Base-by-base conservation (phyloP, 2,329 filamentous ascomycete genomes). In the Magnaporthiopsis rhizophila region DNA sequence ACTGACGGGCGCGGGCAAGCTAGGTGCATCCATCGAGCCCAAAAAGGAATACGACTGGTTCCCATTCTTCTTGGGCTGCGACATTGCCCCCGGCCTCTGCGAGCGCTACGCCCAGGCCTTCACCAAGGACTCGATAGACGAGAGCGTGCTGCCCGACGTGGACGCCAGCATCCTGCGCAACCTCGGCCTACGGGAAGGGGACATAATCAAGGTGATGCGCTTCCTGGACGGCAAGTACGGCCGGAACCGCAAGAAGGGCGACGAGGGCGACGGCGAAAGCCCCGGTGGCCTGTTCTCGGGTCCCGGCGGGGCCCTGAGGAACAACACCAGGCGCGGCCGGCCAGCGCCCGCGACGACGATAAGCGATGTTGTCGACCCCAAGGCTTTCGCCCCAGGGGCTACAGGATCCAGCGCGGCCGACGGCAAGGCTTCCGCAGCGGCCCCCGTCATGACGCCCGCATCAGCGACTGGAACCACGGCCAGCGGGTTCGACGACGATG, bases 31-130 rank as follows among this genome's bases (percentile, higher is more conserved):
- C 1, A 79, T 92, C 38, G 83, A 89, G 68, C 78, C 80, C 60
- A 89, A 88, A 75, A 82, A 89, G 0, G 89, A 95, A 61, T 96
- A 98, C 74, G 95, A 99, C 74, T 99, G 95, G 95, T 99, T 99
- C 72, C 92, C 97, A 73, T 98, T 99, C 79, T 99, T 99, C 81
- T 80, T 99, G 57, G 87, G 88, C 67, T 96, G 92, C 74, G 94
- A 96, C 60, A 92, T 98, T 70, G 89, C 92, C 59, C 91, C 94
- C 61, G 91, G 96, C 65, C 88, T 97, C 59, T 99, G 95, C 76
- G 94, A 98, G 77, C 86, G 95, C 64, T 99, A 99, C 73, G 89
- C 93, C 1, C 90, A 92, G 72, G 91, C 92, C 2, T 99, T 99
- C 73, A 76, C 86, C 61, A 89, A 89, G 72, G 95, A 99, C 73